Conservation (phyloP, 805 yeast genomes). For the Lipomyces lipofer region DNA sequence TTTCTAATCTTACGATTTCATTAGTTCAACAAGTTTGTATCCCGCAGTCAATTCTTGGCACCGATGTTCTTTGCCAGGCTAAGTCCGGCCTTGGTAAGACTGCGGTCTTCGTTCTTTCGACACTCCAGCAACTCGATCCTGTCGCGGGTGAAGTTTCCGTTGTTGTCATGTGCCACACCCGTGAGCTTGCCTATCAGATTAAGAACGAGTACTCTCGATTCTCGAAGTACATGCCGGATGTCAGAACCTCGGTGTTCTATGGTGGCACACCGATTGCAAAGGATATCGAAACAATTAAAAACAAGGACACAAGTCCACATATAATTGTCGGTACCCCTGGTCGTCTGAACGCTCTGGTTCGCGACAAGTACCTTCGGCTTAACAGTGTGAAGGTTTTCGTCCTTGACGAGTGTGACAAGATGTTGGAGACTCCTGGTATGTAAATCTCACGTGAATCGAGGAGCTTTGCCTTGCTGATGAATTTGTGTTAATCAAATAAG, state of each 20-base stretch:
- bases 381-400: constrained; percentile 91
- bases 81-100: constrained; percentile 99
- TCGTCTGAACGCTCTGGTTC: constrained; percentile 89
- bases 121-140: constrained; percentile 96
- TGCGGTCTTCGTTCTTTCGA: constrained; percentile 93
- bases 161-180: constrained; percentile 93
- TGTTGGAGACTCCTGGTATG: constrained; percentile 66
- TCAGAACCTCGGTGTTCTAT: constrained; percentile 92
- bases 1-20: background rate
- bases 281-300: constrained; percentile 84
- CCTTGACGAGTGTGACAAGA: constrained; percentile 98
- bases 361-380: constrained; percentile 84
- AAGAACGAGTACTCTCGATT: constrained; percentile 96
- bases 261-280: constrained; percentile 89
- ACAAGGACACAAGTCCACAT: constrained; percentile 93
- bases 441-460: too few relatives aligned
- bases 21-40: constrained; percentile 96
- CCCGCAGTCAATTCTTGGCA: constrained; percentile 96
- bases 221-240: constrained; percentile 98
- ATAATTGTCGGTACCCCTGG: constrained; percentile 98
- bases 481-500: too few relatives aligned
- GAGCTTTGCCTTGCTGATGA: too few relatives aligned
- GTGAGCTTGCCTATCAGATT: constrained; percentile 98
- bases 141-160: constrained; percentile 96
- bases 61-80: constrained; percentile 98